Evolutionary conservation across 768 basidiomycete genomes (phyloP).

Genomic region (Rhodotorula sphaerocarpa): DNA sequence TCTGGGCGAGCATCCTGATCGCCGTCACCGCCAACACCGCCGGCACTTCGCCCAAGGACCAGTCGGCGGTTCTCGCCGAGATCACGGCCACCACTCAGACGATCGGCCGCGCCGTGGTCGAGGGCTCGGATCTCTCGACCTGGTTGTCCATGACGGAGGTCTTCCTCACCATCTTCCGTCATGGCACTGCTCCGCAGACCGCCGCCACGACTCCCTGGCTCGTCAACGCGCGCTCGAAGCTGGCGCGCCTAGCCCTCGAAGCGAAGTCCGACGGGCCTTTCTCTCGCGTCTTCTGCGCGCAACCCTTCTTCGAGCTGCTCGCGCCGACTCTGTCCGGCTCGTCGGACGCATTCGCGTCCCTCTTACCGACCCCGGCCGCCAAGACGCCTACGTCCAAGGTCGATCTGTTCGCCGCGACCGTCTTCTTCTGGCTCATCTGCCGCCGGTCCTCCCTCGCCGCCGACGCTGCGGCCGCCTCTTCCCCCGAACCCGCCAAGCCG

Average conservation of each 20-base stretch:
- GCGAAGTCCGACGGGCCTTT: constrained; percentile 5
- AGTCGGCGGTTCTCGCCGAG: neutral
- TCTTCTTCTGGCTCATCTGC: constrained; percentile 23
- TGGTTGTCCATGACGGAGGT: constrained; percentile 6
- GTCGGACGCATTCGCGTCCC: too few relatives aligned
- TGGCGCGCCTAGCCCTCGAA: constrained; percentile 9
- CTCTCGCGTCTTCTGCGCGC: constrained; percentile 6
- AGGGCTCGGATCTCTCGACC: constrained; percentile 1
- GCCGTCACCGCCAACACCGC: constrained; percentile 15
- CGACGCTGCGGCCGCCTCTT: too few relatives aligned
- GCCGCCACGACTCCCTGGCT: neutral
- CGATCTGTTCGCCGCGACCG: constrained; percentile 23
- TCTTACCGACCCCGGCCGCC: neutral
- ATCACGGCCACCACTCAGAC: constrained; percentile 1
- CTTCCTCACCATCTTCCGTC: constrained; percentile 9
- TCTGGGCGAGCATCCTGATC: constrained; percentile 20
- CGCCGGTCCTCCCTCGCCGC: neutral
- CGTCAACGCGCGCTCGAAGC: neutral
- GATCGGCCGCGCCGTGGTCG: constrained; percentile 8
- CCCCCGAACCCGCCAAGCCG: constrained; percentile 12
- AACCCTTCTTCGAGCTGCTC: constrained; percentile 20
- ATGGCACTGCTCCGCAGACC: neutral
- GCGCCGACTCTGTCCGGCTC: constrained; percentile 2
- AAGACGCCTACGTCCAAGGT: neutral
- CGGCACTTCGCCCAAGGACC: too few relatives aligned